These are phyloP conservation scores for Neofusicoccum parvum DNA, from an alignment of 2,329 filamentous ascomycete genomes.

Conservation along the genomic window DNA sequence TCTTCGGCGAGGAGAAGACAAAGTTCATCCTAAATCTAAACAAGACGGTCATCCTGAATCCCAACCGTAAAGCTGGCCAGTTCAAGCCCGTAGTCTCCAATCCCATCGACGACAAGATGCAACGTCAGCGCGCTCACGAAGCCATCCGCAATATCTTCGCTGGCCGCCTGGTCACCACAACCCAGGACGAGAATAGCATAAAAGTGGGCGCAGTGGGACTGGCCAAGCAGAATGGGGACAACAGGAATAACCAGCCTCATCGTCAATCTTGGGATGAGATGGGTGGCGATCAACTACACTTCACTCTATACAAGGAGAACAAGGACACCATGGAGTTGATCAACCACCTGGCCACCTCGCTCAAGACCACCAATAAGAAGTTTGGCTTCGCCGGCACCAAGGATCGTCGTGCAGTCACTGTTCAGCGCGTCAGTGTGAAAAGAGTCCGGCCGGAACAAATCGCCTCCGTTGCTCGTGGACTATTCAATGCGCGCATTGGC, in stretches of 20 bases:
- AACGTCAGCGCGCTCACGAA: constrained; percentile 65
- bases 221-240: neutral
- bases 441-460: constrained; percentile 65
- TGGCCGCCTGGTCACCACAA: constrained; percentile 76
- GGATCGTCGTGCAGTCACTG: constrained; percentile 82
- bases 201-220: constrained; percentile 53
- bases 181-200: constrained; percentile 70
- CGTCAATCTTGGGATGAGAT: constrained; percentile 59
- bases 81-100: constrained; percentile 57
- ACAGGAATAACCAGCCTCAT: neutral
- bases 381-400: constrained; percentile 89
- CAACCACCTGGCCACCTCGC: constrained; percentile 71
- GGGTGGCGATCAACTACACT: constrained; percentile 82
- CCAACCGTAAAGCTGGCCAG: constrained; percentile 57
- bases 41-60: constrained; percentile 54
- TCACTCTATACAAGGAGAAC: constrained; percentile 94
- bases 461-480: constrained; percentile 60
- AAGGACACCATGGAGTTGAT: constrained; percentile 94
- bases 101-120: constrained; percentile 61
- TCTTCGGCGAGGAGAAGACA: constrained; percentile 56
- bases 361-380: constrained; percentile 72
- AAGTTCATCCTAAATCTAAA: constrained; percentile 59
- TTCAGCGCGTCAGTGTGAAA: constrained; percentile 74
- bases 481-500: constrained; percentile 68
- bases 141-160: constrained; percentile 76